A percentile compares a stretch with the other conserved stretches of the same genome.
Conservation (phyloP, 306 rosid species). For the Dryas drummondii region DNA sequence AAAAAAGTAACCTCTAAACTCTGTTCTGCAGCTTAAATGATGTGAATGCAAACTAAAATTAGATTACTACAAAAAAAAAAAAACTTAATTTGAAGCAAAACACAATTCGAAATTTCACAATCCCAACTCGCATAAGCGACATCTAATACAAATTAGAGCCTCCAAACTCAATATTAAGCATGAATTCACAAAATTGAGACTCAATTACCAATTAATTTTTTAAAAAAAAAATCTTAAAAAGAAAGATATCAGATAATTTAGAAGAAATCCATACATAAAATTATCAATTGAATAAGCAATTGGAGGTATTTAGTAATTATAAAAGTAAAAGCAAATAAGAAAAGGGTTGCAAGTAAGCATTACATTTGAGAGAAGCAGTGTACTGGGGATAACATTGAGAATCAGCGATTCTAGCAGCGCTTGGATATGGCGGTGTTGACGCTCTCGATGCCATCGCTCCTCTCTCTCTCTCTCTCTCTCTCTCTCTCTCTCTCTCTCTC, state of each 20-base stretch:
- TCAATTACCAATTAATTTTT: background rate
- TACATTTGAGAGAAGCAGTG: conserved; percentile 87
- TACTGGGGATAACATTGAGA: conserved; percentile 85
- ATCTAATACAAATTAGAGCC: background rate
- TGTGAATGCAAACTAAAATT: background rate
- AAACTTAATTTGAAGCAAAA: background rate
- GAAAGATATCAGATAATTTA: background rate
- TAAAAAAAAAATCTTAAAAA: background rate
- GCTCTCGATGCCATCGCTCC: conserved; percentile 47
- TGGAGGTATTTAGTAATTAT: background rate
- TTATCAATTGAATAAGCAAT: no score
- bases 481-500: no score
- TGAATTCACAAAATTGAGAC: background rate
- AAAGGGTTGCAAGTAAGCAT: conserved; percentile 1
- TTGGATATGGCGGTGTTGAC: conserved; percentile 56
- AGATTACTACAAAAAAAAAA: background rate
- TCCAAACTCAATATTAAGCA: background rate
- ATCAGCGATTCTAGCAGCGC: conserved; percentile 78
- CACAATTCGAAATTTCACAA: background rate
- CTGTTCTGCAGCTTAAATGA: background rate
- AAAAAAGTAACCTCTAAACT: background rate
- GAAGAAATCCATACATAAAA: no score
- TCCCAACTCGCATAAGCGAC: background rate
- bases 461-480: background rate
- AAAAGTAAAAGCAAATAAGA: background rate